Conservation (phyloP, 164 flowering plant genomes). For the Umbellularia californica region DNA sequence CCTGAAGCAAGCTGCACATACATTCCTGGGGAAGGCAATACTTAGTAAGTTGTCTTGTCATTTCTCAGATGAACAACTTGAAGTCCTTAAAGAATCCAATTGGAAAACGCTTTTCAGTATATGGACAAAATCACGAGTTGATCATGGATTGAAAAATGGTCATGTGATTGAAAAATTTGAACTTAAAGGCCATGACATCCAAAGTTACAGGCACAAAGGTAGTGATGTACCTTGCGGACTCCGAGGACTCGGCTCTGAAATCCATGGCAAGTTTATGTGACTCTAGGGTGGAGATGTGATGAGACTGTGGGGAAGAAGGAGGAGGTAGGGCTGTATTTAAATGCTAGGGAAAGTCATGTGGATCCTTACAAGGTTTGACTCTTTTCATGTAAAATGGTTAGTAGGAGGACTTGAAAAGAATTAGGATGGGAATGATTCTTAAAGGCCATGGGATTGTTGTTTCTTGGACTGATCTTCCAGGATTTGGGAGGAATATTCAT, state of each 20-base stretch:
- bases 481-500: constrained; percentile 3
- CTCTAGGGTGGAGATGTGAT: neutral
- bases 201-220: neutral
- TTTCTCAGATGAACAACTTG: neutral
- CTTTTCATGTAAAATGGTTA: neutral
- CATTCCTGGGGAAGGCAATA: constrained; percentile 53
- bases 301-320: constrained; percentile 1
- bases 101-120: neutral
- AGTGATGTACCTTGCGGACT: constrained; percentile 24
- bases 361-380: neutral
- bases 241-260: constrained; percentile 27
- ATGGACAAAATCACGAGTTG: neutral
- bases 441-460: neutral
- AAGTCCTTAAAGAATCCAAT: neutral
- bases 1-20: constrained; percentile 87
- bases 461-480: neutral
- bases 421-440: constrained; percentile 1
- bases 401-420: neutral
- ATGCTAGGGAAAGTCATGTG: constrained; percentile 2
- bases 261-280: constrained; percentile 15
- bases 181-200: neutral
- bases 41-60: neutral
- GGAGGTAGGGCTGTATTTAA: neutral
- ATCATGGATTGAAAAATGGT: neutral
- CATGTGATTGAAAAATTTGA: no score